Base-by-base conservation (phyloP, 352 stramenopile species). In the Aphanomyces euteiches region DNA sequence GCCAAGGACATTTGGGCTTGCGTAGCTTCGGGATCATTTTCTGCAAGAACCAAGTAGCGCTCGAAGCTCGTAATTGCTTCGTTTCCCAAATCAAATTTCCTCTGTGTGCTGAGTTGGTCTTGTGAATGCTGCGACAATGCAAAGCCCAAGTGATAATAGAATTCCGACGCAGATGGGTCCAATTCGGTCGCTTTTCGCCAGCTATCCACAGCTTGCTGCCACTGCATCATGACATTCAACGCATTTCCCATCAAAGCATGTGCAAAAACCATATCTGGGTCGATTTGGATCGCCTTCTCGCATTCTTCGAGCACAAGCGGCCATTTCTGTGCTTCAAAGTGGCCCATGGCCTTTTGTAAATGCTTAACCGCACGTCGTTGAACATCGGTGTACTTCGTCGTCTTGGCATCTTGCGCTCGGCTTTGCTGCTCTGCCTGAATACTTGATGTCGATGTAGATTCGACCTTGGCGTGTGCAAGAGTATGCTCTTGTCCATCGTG, bases 191-290 rank as follows among this genome's bases (percentile, higher is more conserved):
- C 64, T 39, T 70, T 70, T 7, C 64, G 48, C 64, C 64, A 70
- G 54, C 64, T 70, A 43, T 70, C 47, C 0, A 37, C 64, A 10
- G 64, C 64, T 47, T 50, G 64, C 21, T 70, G 43, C 64, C 64
- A 70, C 43, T 70, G 64, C 64, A 70, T 70, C 64, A 70, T 70
- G 39, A 70, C 64, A 36, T 70, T 70, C 45, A 70, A 61, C 13
- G 64, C 64, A 47, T 70, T 70, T 17, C 64, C 64, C 64, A 70
- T 70, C 6, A 70, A 39, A 17, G 64, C 64, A 21, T 70, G 64
- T 8, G 43, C 64, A 48, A 70, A 70, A 7, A 70, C 64, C 36
- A 70, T 47, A 17, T 70, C 64, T 10, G 64, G 64, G 34, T 70
- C 64, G 19, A 56, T 56, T 40, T 54, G 43, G 54, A 70, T 70